Evolutionary conservation across 1,284 basidiomycete genomes (phyloP).

Genomic region (Trametes versicolor): DNA sequence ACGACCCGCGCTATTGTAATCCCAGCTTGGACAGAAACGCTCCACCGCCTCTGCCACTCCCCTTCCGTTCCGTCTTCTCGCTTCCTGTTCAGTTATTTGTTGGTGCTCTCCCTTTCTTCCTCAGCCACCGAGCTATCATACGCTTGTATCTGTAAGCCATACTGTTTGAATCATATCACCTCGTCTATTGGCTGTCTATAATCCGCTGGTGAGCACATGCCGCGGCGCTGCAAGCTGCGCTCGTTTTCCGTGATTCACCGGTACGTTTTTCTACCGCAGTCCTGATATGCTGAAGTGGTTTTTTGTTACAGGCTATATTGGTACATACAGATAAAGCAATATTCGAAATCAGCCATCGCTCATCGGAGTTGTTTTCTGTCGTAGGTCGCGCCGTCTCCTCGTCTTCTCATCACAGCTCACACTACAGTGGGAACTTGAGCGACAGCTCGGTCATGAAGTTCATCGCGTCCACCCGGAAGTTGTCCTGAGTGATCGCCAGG

Average conservation of each 20-base stretch:
- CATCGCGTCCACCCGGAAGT: conserved; percentile 48
- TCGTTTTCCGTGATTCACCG: too few species aligned
- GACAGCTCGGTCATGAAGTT: conserved; percentile 50
- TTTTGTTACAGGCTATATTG: background rate
- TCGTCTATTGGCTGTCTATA: conserved; percentile 23
- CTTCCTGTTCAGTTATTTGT: conserved; percentile 13
- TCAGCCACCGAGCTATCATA: conserved; percentile 43
- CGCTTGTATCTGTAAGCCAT: conserved; percentile 50
- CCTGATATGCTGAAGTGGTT: background rate
- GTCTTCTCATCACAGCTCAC: background rate
- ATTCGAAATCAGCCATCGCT: background rate
- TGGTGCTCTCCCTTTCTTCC: conserved; percentile 33
- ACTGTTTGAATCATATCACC: conserved; percentile 43
- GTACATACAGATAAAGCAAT: conserved; percentile 11
- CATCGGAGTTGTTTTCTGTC: background rate
- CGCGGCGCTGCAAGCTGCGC: background rate
- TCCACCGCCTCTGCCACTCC: background rate
- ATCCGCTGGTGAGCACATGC: background rate
- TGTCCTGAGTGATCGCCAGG: conserved; percentile 42
- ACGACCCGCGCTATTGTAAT: conserved; percentile 1
- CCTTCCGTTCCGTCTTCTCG: conserved; percentile 13
- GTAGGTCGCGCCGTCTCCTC: background rate
- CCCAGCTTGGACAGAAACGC: conserved; percentile 32
- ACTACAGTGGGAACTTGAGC: conserved; percentile 48
- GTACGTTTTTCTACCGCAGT: too few species aligned